These are phyloP conservation scores for Phytophthora melonis DNA, from an alignment of 352 stramenopile species.

Conservation along the genomic window DNA sequence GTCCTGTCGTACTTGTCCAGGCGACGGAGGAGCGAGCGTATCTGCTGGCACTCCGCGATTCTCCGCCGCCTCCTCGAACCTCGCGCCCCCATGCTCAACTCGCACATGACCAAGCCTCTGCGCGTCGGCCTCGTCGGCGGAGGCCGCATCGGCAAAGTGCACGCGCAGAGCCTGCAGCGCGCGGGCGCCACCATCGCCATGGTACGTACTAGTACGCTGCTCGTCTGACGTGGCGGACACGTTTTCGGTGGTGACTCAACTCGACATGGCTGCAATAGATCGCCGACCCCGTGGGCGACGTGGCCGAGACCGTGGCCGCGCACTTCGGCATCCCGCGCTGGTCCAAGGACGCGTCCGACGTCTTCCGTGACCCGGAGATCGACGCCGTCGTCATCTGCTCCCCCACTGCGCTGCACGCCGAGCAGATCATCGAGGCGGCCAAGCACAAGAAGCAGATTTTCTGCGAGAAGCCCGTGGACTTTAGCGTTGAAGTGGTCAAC, in stretches of 20 bases:
- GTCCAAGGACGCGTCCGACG: conserved; percentile 81
- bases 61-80: not conserved
- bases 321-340: conserved; percentile 65
- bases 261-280: conserved; percentile 35
- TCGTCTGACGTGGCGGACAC: not conserved
- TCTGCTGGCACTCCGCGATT: conserved; percentile 23
- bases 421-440: conserved; percentile 95
- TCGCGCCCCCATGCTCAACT: conserved; percentile 39
- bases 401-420: conserved; percentile 92
- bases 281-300: conserved; percentile 47
- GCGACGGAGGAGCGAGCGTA: too few relatives aligned
- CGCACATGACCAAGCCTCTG: conserved; percentile 39
- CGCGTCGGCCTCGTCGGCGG: conserved; percentile 74
- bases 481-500: conserved; percentile 77
- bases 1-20: conserved; percentile 28
- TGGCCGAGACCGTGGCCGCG: conserved; percentile 28
- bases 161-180: conserved; percentile 62
- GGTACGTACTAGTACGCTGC: conserved; percentile 10
- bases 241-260: not conserved
- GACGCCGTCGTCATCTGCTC: conserved; percentile 98
- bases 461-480: conserved; percentile 95
- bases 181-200: conserved; percentile 54
- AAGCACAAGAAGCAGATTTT: conserved; percentile 95
- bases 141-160: conserved; percentile 73
- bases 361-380: conserved; percentile 93